These are phyloP conservation scores for Pyrenochaeta sp. DNA, from an alignment of 2,329 filamentous ascomycete species.

Conservation along the genomic window DNA sequence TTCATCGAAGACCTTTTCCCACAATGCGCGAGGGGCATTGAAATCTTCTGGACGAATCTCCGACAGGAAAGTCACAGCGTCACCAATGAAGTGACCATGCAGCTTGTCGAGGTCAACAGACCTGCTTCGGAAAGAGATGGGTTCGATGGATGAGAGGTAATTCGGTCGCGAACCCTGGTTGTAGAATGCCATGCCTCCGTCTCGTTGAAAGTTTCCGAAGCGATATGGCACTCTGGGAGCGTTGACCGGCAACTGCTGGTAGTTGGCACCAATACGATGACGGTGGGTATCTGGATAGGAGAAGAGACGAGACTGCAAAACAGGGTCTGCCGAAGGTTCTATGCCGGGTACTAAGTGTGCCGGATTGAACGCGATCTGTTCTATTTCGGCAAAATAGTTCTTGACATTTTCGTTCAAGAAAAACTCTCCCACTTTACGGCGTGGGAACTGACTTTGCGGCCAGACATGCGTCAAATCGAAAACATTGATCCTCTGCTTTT, in stretches of 20 bases:
- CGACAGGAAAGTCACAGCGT: conserved; percentile 61
- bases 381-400: conserved; percentile 72
- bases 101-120: conserved; percentile 58
- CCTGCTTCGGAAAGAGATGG: conserved; percentile 59
- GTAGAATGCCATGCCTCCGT: conserved; percentile 73
- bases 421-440: conserved; percentile 63
- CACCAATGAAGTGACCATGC: conserved; percentile 60
- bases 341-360: conserved; percentile 72
- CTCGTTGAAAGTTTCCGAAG: conserved; percentile 73
- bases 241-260: conserved; percentile 66
- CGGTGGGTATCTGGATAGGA: conserved; percentile 73
- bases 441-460: conserved; percentile 62
- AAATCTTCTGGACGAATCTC: conserved; percentile 64
- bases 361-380: conserved; percentile 75
- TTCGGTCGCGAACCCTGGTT: conserved; percentile 69
- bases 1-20: conserved; percentile 70
- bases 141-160: conserved; percentile 64
- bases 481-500: conserved; percentile 63
- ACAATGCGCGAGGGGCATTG: conserved; percentile 65
- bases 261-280: conserved; percentile 66
- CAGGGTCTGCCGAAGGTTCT: conserved; percentile 74
- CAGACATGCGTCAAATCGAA: conserved; percentile 65
- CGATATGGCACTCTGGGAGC: conserved; percentile 64
- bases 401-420: conserved; percentile 63
- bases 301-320: conserved; percentile 74